These are phyloP conservation scores for Lyophyllum shimeji DNA, from an alignment of 768 basidiomycete genomes.

Conservation along the genomic window DNA sequence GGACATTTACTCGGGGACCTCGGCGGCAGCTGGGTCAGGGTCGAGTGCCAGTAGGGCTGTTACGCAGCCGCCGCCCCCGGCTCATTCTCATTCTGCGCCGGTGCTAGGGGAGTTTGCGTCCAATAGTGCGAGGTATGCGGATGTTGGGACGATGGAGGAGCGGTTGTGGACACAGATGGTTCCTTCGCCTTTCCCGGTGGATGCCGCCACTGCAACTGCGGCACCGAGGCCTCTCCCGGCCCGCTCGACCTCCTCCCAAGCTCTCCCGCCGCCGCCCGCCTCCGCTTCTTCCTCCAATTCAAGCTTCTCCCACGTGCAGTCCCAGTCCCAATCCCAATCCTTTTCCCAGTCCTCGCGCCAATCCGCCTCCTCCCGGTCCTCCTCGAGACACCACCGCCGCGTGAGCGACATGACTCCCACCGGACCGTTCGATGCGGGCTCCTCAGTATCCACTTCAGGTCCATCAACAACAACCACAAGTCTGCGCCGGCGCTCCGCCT, in stretches of 20 bases:
- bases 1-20: not conserved
- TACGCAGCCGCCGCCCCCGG: not conserved
- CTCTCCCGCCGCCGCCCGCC: not conserved
- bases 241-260: not conserved
- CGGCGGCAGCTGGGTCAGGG: not conserved
- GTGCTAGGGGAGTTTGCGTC: not conserved
- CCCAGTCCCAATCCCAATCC: too few species aligned
- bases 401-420: not conserved
- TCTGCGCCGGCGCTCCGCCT: slow-evolving; percentile 1
- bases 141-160: not conserved
- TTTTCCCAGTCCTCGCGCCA: not conserved
- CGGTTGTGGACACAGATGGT: not conserved
- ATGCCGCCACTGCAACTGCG: not conserved
- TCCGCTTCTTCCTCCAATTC: not conserved
- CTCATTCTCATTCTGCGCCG: not conserved
- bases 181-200: not conserved
- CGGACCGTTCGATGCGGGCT: not conserved
- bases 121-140: not conserved
- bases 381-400: slow-evolving; percentile 1
- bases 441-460: too few species aligned
- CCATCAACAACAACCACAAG: not conserved
- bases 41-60: too few species aligned
- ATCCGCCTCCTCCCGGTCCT: too few species aligned
- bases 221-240: not conserved
- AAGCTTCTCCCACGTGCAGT: not conserved